Evolutionary conservation across 208 protist genomes (phyloP), one percentile per base, ranked within the genome.

Genomic region (Wallacemonas sp.): DNA sequence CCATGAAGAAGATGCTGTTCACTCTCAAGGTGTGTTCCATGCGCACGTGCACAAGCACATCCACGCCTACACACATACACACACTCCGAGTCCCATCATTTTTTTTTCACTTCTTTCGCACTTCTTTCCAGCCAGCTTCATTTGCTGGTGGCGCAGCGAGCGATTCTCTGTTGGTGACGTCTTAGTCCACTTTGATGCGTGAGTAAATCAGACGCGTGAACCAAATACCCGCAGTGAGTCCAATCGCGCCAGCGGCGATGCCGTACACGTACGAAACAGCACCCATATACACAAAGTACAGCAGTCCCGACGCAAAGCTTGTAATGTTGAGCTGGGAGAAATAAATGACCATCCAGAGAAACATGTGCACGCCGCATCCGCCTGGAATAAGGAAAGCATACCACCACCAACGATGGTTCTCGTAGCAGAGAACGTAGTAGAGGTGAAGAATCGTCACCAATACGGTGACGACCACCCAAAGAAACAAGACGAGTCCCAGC

Each of bases 361-460:
- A 97, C 44, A 99, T 66, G 71, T 98, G 98, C 13, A 98, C 3
- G 5, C 94, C 94, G 0, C 87, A 85, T 1, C 84, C 67, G 36
- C 93, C 97, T 1, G 94, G 85, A 1, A 92, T 92, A 24, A 98
- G 73, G 76, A 98, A 98, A 10, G 94, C 88, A 46, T 83, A 74
- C 98, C 98, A 99, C 98, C 98, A 99, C 98, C 98, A 99, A 45
- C 93, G 87, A 76, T 99, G 98, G 68, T 99, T 96, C 79, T 98
- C 97, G 54, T 89, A 81, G 73, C 94, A 98, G 4, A 99, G 87
- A 34, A 99, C 84, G 81, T 99, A 99, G 82, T 99, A 99, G 52
- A 95, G 79, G 69, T 99, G 94, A 15, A 99, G 95, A 39, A 99
- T 93, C 22, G 98, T 97, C 53, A 99, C 97, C 48, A 99, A 95